These are phyloP conservation scores for Lachancea mirantina DNA, from an alignment of 805 yeast genomes.

Conservation along the genomic window DNA sequence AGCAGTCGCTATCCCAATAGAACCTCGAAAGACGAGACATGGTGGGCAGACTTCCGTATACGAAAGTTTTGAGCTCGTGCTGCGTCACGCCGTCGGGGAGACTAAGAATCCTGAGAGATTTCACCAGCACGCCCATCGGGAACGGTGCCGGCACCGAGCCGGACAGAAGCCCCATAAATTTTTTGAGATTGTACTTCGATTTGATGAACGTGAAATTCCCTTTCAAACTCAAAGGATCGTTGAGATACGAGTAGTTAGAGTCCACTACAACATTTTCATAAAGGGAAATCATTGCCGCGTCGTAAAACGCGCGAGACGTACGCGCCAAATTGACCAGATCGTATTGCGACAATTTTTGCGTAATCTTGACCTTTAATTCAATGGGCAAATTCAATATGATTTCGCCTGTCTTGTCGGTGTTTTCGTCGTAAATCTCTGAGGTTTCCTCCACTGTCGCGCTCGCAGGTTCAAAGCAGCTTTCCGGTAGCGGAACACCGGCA, in stretches of 20 bases:
- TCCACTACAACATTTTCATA: slow-evolving; percentile 29
- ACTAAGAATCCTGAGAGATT: slow-evolving; percentile 29
- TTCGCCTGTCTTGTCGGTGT: slow-evolving; percentile 15
- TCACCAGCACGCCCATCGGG: slow-evolving; percentile 15
- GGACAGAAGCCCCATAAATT: slow-evolving; percentile 24
- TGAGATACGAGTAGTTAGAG: slow-evolving; percentile 34
- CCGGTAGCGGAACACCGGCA: slow-evolving; percentile 12
- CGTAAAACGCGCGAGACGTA: slow-evolving; percentile 28
- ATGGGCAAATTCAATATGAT: slow-evolving; percentile 28
- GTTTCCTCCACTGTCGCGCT: slow-evolving; percentile 1
- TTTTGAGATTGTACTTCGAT: slow-evolving; percentile 35
- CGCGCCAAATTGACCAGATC: slow-evolving; percentile 32
- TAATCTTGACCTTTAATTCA: slow-evolving; percentile 32
- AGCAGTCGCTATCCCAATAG: slow-evolving; percentile 32
- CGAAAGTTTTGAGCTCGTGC: slow-evolving; percentile 29
- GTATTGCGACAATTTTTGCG: slow-evolving; percentile 34
- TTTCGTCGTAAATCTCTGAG: neutral
- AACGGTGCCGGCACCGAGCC: slow-evolving; percentile 1
- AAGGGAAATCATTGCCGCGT: slow-evolving; percentile 30
- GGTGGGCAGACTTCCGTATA: slow-evolving; percentile 23
- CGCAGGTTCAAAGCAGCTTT: slow-evolving; percentile 3
- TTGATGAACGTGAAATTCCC: slow-evolving; percentile 29
- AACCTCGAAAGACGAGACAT: slow-evolving; percentile 22
- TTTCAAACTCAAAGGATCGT: slow-evolving; percentile 28
- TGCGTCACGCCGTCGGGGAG: slow-evolving; percentile 39